These are phyloP conservation scores for Starmerella scarabaei DNA, from an alignment of 805 yeast species.

Conservation along the genomic window DNA sequence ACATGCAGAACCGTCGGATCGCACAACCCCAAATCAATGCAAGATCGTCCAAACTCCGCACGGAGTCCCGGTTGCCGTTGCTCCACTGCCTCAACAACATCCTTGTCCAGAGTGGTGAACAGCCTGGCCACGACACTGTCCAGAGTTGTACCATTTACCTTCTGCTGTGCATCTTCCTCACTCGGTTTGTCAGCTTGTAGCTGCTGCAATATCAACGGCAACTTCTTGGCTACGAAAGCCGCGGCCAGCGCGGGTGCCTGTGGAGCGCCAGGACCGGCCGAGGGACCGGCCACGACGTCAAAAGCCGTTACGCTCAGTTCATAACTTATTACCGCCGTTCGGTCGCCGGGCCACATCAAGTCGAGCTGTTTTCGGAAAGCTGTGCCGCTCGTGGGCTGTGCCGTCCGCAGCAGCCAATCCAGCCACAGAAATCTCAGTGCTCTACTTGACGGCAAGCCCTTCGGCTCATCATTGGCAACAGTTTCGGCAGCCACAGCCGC, in stretches of 20 bases:
- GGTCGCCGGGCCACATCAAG: conserved; percentile 22
- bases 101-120: conserved; percentile 22
- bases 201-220: conserved; percentile 35
- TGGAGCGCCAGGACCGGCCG: not conserved
- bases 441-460: conserved; percentile 5
- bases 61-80: conserved; percentile 9
- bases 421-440: conserved; percentile 21
- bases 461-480: not conserved
- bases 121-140: conserved; percentile 26
- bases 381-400: conserved; percentile 9
- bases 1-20: conserved; percentile 20
- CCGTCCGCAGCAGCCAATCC: conserved; percentile 17
- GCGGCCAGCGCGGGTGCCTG: conserved; percentile 1
- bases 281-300: conserved; percentile 24
- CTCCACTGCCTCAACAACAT: conserved; percentile 18
- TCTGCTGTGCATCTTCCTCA: not conserved
- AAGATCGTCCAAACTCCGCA: conserved; percentile 15
- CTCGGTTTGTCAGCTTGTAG: conserved; percentile 23
- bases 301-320: conserved; percentile 35
- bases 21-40: conserved; percentile 20
- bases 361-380: conserved; percentile 14
- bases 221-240: conserved; percentile 33
- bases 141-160: conserved; percentile 24
- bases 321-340: conserved; percentile 23
- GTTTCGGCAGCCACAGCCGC: not conserved